phyloP scores from a whole-genome alignment of 139 green algal genomes.

The Tetraselmis chui region DNA sequence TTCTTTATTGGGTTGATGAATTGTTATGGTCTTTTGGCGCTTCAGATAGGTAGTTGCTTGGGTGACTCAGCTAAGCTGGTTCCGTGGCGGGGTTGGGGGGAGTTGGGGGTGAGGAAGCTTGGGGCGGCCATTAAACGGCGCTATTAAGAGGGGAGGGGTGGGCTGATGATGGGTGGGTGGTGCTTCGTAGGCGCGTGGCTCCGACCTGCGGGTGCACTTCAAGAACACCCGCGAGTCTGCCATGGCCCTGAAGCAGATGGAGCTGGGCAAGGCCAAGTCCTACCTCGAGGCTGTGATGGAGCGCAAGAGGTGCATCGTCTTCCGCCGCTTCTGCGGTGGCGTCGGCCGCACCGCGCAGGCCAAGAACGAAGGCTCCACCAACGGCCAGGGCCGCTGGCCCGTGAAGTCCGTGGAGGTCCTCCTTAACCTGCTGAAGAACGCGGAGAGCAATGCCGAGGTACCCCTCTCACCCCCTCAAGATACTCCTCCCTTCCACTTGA shows the following conservation, averaged over 20 bases:
- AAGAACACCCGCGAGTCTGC: conserved; percentile 96
- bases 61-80: not conserved
- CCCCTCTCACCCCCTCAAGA: not conserved
- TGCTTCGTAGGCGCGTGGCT: conserved; percentile 64
- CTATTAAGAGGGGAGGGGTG: no score
- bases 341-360: conserved; percentile 72
- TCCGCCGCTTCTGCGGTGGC: conserved; percentile 89
- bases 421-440: conserved; percentile 95
- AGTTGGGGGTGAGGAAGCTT: not conserved
- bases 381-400: conserved; percentile 92
- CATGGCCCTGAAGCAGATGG: conserved; percentile 75
- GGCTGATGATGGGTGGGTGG: no score
- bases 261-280: conserved; percentile 86
- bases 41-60: not conserved
- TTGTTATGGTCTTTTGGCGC: no score
- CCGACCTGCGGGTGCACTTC: conserved; percentile 90
- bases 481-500: no score
- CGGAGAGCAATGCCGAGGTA: conserved; percentile 95
- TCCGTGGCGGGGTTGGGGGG: not conserved
- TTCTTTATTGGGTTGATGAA: no score
- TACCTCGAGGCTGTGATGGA: conserved; percentile 93
- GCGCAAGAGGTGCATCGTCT: conserved; percentile 89
- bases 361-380: conserved; percentile 68
- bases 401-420: conserved; percentile 92
- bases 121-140: not conserved